Percentiles rank a stretch among this genome's conserved stretches.
Conservation (phyloP, 345 rosid species). For the Eucalyptus viminalis region DNA sequence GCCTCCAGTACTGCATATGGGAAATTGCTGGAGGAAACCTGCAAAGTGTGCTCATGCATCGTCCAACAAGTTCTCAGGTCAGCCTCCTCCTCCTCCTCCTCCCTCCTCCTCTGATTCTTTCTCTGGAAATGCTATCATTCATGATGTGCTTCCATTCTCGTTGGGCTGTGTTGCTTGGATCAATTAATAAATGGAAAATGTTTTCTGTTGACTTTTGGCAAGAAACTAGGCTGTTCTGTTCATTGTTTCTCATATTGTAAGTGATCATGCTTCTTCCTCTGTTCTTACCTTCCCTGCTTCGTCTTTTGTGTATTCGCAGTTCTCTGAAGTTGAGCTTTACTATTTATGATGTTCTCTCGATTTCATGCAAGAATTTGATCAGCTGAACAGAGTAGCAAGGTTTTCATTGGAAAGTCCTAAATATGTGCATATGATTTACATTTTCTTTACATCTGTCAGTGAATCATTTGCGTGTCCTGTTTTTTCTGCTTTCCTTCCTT, state of each 20-base stretch:
- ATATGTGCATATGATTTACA: not conserved
- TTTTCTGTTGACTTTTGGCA: not conserved
- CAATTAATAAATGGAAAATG: not conserved
- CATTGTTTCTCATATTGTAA: not conserved
- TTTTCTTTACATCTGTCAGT: not conserved
- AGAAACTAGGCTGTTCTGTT: not conserved
- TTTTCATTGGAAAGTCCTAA: not conserved
- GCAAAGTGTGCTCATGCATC: constrained; percentile 1
- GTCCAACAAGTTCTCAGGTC: not conserved
- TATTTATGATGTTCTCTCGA: not conserved
- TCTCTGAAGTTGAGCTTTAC: not conserved
- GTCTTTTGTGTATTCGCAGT: not conserved
- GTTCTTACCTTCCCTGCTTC: not conserved
- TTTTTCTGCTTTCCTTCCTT: not conserved
- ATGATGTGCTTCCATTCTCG: not conserved
- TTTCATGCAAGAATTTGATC: not conserved
- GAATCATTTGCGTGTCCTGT: not conserved
- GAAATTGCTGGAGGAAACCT: not conserved
- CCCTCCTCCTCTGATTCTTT: not conserved
- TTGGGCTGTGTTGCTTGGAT: not conserved
- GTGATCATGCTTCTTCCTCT: not conserved
- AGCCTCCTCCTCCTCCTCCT: not conserved
- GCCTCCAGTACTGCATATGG: not conserved
- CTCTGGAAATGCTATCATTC: not conserved
- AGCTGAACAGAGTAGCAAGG: not conserved